Conservation (phyloP, 2,329 filamentous ascomycete genomes). For the Aureobasidium sp. region DNA sequence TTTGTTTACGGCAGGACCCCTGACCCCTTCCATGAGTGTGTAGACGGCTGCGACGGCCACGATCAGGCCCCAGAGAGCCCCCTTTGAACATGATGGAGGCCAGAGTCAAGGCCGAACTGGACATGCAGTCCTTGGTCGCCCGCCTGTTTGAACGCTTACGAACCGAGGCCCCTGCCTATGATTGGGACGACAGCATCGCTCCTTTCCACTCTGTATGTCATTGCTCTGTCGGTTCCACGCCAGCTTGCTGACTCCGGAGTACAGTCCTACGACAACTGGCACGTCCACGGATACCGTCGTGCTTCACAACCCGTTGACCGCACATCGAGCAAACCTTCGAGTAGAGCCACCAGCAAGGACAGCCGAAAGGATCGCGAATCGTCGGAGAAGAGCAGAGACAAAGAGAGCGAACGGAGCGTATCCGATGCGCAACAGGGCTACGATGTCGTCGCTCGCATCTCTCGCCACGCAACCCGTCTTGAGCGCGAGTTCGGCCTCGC, state of each 20-base stretch:
- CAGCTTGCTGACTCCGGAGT: background rate
- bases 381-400: background rate
- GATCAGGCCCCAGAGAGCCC: background rate
- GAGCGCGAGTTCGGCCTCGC: conserved; percentile 80
- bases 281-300: conserved; percentile 34
- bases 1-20: background rate
- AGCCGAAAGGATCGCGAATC: background rate
- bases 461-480: conserved; percentile 70
- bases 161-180: conserved; percentile 26
- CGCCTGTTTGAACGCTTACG: conserved; percentile 27
- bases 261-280: conserved; percentile 84
- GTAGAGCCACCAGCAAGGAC: conserved; percentile 6
- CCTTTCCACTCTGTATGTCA: conserved; percentile 38
- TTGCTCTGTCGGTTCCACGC: background rate
- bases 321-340: conserved; percentile 4
- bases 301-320: conserved; percentile 19
- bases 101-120: conserved; percentile 13
- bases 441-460: conserved; percentile 69
- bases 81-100: conserved; percentile 11
- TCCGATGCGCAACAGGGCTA: conserved; percentile 19
- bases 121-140: conserved; percentile 13
- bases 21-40: background rate
- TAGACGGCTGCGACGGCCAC: conserved; percentile 9
- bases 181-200: conserved; percentile 29
- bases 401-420: background rate